Percentiles rank a stretch among this genome's conserved stretches.
These are phyloP conservation scores for Podosphaera fusca DNA, from an alignment of 2,329 filamentous ascomycete genomes.

Conservation along the genomic window DNA sequence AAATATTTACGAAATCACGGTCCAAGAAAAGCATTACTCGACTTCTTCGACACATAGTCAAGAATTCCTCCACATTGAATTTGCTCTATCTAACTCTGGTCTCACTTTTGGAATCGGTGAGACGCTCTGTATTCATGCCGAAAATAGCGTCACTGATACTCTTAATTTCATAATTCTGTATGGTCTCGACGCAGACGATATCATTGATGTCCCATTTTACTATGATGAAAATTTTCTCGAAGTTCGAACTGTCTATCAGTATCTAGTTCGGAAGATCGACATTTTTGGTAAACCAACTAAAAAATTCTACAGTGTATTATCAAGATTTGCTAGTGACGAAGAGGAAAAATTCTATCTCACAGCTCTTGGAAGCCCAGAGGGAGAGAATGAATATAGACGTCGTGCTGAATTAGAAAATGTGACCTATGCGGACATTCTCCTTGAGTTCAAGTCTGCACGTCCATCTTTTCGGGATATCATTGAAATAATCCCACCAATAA, in stretches of 20 bases:
- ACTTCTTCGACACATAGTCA: slow-evolving; percentile 79
- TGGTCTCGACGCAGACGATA: slow-evolving; percentile 54
- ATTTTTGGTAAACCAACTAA: slow-evolving; percentile 94
- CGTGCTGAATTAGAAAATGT: slow-evolving; percentile 76
- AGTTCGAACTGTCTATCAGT: slow-evolving; percentile 80
- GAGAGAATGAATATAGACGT: slow-evolving; percentile 75
- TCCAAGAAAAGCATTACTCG: slow-evolving; percentile 87
- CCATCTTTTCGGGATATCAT: slow-evolving; percentile 74
- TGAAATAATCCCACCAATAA: slow-evolving; percentile 72
- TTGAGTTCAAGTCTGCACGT: slow-evolving; percentile 75
- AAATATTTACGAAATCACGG: slow-evolving; percentile 68
- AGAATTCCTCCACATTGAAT: slow-evolving; percentile 99
- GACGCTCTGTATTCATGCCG: slow-evolving; percentile 83
- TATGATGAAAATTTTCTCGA: slow-evolving; percentile 55
- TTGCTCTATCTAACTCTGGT: slow-evolving; percentile 76
- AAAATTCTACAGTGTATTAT: slow-evolving; percentile 85
- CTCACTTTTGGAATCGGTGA: slow-evolving; percentile 94
- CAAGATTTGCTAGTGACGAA: slow-evolving; percentile 66
- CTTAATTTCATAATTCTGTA: slow-evolving; percentile 77
- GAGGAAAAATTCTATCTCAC: slow-evolving; percentile 61
- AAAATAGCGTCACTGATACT: slow-evolving; percentile 66
- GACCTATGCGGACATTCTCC: slow-evolving; percentile 74
- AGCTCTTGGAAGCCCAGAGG: slow-evolving; percentile 53
- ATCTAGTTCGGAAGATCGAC: slow-evolving; percentile 76
- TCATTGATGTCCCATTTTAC: slow-evolving; percentile 79